A percentile compares a stretch with the other conserved stretches of the same genome.
phyloP scores from a whole-genome alignment of 2,329 filamentous ascomycete species.

The Botrytis cinerea region DNA sequence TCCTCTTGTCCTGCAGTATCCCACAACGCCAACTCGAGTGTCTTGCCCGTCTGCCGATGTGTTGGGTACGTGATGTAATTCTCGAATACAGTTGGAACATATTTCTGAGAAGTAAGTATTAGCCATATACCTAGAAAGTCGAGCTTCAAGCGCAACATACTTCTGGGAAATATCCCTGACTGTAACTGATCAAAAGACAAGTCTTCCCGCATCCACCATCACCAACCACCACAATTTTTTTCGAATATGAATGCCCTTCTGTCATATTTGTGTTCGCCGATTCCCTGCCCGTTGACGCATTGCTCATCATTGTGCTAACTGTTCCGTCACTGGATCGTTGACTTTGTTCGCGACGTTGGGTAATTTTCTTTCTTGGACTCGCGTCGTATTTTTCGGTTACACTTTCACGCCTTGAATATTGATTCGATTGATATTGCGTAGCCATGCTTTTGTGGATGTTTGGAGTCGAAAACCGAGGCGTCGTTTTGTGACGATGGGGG shows the following conservation, averaged over 20 bases:
- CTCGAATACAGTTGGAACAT: conserved; percentile 97
- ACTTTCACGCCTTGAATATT: conserved; percentile 37
- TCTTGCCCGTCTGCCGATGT: conserved; percentile 85
- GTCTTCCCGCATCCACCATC: conserved; percentile 99
- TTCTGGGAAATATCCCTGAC: conserved; percentile 98
- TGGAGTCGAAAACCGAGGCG: conserved; percentile 7
- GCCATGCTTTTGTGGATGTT: conserved; percentile 32
- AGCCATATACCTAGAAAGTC: not conserved
- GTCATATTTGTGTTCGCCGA: conserved; percentile 83
- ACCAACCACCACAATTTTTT: conserved; percentile 98
- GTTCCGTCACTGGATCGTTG: conserved; percentile 80
- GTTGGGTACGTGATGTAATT: conserved; percentile 99
- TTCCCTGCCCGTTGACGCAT: conserved; percentile 69
- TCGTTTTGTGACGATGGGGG: not conserved
- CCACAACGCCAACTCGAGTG: conserved; percentile 95
- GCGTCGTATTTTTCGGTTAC: conserved; percentile 40
- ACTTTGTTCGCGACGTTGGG: conserved; percentile 40
- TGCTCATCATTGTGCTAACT: conserved; percentile 80
- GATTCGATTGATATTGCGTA: conserved; percentile 39
- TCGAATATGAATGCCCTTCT: conserved; percentile 89
- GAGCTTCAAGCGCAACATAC: conserved; percentile 52
- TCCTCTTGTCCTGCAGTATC: conserved; percentile 98
- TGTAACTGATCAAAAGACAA: conserved; percentile 97
- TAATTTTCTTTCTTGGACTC: conserved; percentile 37
- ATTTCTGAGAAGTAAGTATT: conserved; percentile 69